Evolutionary conservation across 2,329 filamentous ascomycete genomes (phyloP), one percentile per base, ranked within the genome.

Genomic region (Aureobasidium mangrovei): DNA sequence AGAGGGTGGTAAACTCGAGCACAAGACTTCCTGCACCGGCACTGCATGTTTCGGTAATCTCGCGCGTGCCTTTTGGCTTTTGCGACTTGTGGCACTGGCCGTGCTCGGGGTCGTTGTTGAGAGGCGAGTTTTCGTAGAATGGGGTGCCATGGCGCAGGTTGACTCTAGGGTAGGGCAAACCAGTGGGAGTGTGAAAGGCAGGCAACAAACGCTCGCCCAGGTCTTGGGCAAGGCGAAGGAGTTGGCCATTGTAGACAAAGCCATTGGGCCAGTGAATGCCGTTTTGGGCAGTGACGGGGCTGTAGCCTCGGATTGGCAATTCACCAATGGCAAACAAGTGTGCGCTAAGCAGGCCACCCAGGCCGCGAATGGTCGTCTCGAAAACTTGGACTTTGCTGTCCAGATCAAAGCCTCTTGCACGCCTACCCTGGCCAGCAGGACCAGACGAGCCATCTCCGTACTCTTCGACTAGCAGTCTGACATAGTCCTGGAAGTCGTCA

Each of bases 351-450:
- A 98, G 74, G 0, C 93, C 93, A 10, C 93, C 93, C 43, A 95
- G 81, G 12, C 91, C 93, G 56, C 93, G 81, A 62, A 98, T 98
- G 35, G 95, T 91, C 0, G 91, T 97, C 74, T 98, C 93, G 65
- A 98, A 98, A 38, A 98, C 89, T 72, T 98, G 91, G 2, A 98
- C 93, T 71, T 97, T 98, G 73, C 91, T 95, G 70, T 98, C 91
- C 39, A 95, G 75, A 69, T 98, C 89, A 64, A 98, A 98, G 0
- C 90, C 93, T 53, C 83, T 80, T 3, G 84, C 83, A 59, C 89
- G 78, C 55, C 79, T 75, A 3, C 91, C 91, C 64, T 81, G 77
- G 5, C 87, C 88, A 4, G 77, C 77, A 10, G 80, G 75, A 3
- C 86, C 85, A 7, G 76, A 71, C 31, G 82, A 83, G 1, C 91